Conservation (phyloP, 2,329 filamentous ascomycete genomes). For the Curvularia verruculosa region DNA sequence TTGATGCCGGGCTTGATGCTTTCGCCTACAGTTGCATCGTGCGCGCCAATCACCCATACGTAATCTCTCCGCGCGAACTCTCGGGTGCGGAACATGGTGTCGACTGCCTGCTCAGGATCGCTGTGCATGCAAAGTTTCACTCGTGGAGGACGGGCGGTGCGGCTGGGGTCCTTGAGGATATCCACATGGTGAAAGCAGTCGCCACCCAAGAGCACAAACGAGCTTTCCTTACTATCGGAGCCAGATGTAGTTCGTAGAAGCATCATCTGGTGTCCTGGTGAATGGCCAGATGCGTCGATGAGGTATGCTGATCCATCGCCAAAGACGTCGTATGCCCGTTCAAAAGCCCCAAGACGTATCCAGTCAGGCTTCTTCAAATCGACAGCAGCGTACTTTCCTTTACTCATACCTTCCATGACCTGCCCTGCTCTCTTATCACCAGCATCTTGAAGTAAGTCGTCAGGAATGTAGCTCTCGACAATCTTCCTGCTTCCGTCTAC, state of each 20-base stretch:
- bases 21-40: conserved; percentile 39
- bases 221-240: conserved; percentile 14
- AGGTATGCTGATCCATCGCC: conserved; percentile 57
- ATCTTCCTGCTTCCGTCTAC: conserved; percentile 53
- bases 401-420: conserved; percentile 27
- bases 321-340: conserved; percentile 56
- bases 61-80: conserved; percentile 30
- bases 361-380: conserved; percentile 40
- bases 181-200: conserved; percentile 42
- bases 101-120: conserved; percentile 35
- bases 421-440: conserved; percentile 35
- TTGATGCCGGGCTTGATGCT: conserved; percentile 26
- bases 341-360: conserved; percentile 51
- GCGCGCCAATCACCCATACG: conserved; percentile 42
- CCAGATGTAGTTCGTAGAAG: conserved; percentile 30
- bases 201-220: conserved; percentile 41
- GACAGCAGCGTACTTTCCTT: conserved; percentile 39
- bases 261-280: conserved; percentile 59
- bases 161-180: conserved; percentile 35
- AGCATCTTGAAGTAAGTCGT: conserved; percentile 34
- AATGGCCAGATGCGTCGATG: conserved; percentile 59
- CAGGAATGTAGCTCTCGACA: conserved; percentile 35
- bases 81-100: conserved; percentile 35
- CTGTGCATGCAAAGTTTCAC: conserved; percentile 38
- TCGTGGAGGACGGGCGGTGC: conserved; percentile 39